These are phyloP conservation scores for Pythium graminicola DNA, from an alignment of 352 stramenopile genomes.

Conservation along the genomic window DNA sequence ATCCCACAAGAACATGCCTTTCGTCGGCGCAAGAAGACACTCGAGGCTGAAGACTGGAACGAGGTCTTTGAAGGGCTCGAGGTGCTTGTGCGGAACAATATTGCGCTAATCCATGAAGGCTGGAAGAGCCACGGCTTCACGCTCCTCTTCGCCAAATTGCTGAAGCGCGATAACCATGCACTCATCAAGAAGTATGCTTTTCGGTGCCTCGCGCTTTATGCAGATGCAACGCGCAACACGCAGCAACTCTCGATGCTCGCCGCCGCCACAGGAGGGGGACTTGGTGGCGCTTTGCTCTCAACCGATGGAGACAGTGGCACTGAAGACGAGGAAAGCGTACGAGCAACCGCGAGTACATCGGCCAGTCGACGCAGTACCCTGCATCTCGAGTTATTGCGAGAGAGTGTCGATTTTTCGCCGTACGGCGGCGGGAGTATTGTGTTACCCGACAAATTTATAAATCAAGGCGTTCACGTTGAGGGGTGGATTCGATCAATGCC, in stretches of 20 bases:
- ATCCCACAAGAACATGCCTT: slow-evolving; percentile 76
- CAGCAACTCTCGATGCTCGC: slow-evolving; percentile 47
- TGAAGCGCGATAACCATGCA: slow-evolving; percentile 80
- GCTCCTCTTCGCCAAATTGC: slow-evolving; percentile 77
- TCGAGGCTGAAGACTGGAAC: slow-evolving; percentile 85
- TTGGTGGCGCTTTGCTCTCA: slow-evolving; percentile 25
- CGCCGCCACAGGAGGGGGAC: background rate
- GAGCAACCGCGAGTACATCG: slow-evolving; percentile 34
- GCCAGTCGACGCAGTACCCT: slow-evolving; percentile 48
- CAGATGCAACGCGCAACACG: slow-evolving; percentile 67
- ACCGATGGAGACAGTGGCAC: slow-evolving; percentile 43
- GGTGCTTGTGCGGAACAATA: slow-evolving; percentile 72
- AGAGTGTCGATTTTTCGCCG: slow-evolving; percentile 81
- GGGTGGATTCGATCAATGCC: slow-evolving; percentile 75
- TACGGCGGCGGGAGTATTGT: slow-evolving; percentile 79
- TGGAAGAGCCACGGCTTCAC: slow-evolving; percentile 82
- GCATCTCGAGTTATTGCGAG: slow-evolving; percentile 69
- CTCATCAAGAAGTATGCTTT: slow-evolving; percentile 90
- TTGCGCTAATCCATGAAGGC: slow-evolving; percentile 53
- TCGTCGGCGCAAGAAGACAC: slow-evolving; percentile 71
- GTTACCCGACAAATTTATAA: slow-evolving; percentile 73
- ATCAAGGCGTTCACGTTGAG: slow-evolving; percentile 80
- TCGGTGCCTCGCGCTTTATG: slow-evolving; percentile 74
- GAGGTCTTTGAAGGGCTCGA: slow-evolving; percentile 85
- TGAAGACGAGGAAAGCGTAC: slow-evolving; percentile 30